Conservation (phyloP, 2,329 filamentous ascomycete species). For the Penicillium italicum region DNA sequence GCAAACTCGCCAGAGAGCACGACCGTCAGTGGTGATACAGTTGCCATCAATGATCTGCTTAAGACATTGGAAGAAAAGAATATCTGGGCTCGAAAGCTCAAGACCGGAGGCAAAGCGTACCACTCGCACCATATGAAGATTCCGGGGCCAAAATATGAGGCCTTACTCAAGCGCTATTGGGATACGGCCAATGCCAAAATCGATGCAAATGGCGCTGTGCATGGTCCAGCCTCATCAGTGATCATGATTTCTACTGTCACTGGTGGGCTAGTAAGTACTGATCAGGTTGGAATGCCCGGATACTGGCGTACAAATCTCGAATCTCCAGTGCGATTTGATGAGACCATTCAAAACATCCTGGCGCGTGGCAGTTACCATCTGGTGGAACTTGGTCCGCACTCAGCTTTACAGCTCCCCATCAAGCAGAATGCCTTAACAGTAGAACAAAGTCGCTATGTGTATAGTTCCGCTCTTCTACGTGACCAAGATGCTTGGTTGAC, state of each 20-base stretch:
- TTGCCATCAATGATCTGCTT: neutral
- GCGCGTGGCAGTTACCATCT: neutral
- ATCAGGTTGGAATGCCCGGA: neutral
- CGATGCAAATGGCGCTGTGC: neutral
- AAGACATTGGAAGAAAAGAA: neutral
- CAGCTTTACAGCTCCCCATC: neutral
- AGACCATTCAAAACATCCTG: neutral
- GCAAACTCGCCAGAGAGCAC: neutral
- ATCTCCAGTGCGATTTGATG: neutral
- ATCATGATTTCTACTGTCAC: neutral
- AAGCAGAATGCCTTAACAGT: neutral
- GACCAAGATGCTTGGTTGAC: constrained; percentile 20
- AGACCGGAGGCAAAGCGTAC: neutral
- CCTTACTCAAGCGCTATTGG: neutral
- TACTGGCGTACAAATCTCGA: neutral
- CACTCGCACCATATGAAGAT: neutral
- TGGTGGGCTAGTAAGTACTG: neutral
- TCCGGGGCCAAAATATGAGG: neutral
- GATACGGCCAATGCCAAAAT: neutral
- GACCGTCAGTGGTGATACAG: neutral
- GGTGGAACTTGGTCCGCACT: neutral
- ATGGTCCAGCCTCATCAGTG: neutral
- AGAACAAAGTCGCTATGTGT: constrained; percentile 30
- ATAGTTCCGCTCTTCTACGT: constrained; percentile 38
- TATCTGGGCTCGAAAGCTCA: neutral